Base-by-base conservation (phyloP, 495 filamentous ascomycete genomes). In the Symbiotaphrina buchneri region DNA sequence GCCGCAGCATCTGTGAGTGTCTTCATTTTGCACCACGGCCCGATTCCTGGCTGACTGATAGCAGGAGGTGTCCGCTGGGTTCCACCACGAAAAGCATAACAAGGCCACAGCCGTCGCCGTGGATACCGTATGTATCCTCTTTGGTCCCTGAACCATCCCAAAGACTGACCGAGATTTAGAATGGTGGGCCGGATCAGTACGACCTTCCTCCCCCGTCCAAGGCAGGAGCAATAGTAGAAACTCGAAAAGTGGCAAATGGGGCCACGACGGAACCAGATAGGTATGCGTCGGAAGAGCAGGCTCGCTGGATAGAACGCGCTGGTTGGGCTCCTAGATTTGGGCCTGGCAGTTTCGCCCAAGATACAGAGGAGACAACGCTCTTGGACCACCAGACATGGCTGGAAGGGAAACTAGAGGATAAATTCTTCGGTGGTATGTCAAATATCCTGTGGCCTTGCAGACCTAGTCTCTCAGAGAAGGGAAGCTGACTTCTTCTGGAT, bases 321-420 rank as follows among this genome's bases (percentile, higher is more conserved):
- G 90, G 90, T 22, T 94, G 90, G 85, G 72, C 72, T 6, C 87
- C 90, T 6, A 64, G 69, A 36, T 90, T 93, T 43, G 79, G 77
- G 16, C 43, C 50, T 31, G 54, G 49, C 3, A 62, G 67, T 22
- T 44, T 56, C 17, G 47, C 51, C 20, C 55, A 67, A 27, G 53
- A 60, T 13, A 46, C 54, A 2, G 55, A 64, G n/a, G 63, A 58
- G 11, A 69, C 68, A 29, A 82, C 62, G 30, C 45, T 92, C 44
- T 58, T 90, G 22, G 82, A 95, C 45, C 83, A 93, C 46, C 65
- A 80, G 41, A 87, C 79, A 10, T 77, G 69, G 47, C 39, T 99
- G n/a, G 87, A 95, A 47, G 61, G 65, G 14, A 75, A 70, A 45
- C 44, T 99, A 14, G 66, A 81, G 15, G 87, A 99, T 40, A 77